phyloP scores from a whole-genome alignment of 176 grass and related monocot genomes.

The Lolium perenne region DNA sequence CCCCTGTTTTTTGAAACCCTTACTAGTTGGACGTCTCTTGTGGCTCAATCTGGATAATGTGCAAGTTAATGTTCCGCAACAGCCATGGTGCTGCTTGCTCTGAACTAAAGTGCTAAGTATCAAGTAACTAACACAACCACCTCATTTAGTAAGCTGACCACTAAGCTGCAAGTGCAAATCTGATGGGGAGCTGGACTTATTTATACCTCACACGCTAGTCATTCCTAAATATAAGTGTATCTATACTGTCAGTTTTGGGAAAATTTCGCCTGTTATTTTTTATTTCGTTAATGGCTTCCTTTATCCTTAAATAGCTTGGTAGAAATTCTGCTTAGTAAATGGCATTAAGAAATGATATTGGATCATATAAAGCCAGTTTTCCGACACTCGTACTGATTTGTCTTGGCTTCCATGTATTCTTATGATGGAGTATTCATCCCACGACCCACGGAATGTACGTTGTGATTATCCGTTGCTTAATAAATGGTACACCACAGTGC shows the following conservation, averaged over 20 bases:
- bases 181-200: neutral
- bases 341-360: neutral
- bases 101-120: neutral
- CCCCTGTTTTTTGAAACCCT: neutral
- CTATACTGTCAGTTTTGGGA: neutral
- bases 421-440: neutral
- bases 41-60: neutral
- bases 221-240: neutral
- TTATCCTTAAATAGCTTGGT: neutral
- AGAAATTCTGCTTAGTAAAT: neutral
- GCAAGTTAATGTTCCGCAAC: neutral
- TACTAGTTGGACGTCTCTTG: neutral
- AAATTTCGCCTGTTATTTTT: neutral
- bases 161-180: slow-evolving; percentile 16
- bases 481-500: neutral
- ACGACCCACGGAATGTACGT: neutral
- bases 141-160: neutral
- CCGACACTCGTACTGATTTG: neutral
- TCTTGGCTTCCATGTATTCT: neutral
- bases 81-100: neutral
- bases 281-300: neutral
- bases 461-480: neutral
- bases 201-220: neutral
- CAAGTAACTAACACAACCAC: slow-evolving; percentile 6
- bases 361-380: neutral